Conservation (phyloP, 495 filamentous ascomycete species). For the Darksidea phi region DNA sequence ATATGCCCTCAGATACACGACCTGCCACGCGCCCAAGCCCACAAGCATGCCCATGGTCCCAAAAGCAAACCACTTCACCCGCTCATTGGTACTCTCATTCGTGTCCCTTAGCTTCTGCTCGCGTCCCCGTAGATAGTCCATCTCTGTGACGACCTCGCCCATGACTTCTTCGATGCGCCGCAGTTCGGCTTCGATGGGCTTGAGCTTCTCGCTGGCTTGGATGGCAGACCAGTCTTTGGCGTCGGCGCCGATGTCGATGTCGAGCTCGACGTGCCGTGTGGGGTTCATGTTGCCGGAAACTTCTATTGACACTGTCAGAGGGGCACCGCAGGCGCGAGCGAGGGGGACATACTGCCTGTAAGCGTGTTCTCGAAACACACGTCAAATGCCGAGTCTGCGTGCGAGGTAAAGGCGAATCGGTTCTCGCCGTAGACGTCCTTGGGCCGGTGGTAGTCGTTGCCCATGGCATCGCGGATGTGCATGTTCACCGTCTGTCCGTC, state of each 20-base stretch:
- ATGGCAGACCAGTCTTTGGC: constrained; percentile 98
- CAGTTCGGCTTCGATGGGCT: constrained; percentile 94
- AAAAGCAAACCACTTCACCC: constrained; percentile 98
- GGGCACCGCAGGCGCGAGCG: neutral
- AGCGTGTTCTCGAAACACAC: constrained; percentile 95
- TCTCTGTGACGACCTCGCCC: constrained; percentile 45
- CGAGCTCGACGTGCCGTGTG: constrained; percentile 81
- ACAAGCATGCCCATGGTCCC: constrained; percentile 92
- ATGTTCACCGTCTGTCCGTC: constrained; percentile 95
- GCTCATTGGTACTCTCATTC: constrained; percentile 98
- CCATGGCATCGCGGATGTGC: constrained; percentile 90
- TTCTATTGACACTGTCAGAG: constrained; percentile 16
- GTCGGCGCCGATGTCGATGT: constrained; percentile 98
- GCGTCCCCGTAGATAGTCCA: constrained; percentile 73
- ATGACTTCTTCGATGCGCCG: constrained; percentile 64
- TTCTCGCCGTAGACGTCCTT: constrained; percentile 90
- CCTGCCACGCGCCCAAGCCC: constrained; percentile 90
- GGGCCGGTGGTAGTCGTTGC: constrained; percentile 89
- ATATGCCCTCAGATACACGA: constrained; percentile 95
- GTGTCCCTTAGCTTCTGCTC: constrained; percentile 97
- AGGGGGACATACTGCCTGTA: constrained; percentile 55
- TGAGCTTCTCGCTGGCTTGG: constrained; percentile 94
- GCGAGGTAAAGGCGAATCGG: constrained; percentile 92
- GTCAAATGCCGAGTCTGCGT: constrained; percentile 90
- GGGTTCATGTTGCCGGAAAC: constrained; percentile 56